These are phyloP conservation scores for Starmerella khaoyaiensis DNA, from an alignment of 805 yeast genomes.

Conservation along the genomic window DNA sequence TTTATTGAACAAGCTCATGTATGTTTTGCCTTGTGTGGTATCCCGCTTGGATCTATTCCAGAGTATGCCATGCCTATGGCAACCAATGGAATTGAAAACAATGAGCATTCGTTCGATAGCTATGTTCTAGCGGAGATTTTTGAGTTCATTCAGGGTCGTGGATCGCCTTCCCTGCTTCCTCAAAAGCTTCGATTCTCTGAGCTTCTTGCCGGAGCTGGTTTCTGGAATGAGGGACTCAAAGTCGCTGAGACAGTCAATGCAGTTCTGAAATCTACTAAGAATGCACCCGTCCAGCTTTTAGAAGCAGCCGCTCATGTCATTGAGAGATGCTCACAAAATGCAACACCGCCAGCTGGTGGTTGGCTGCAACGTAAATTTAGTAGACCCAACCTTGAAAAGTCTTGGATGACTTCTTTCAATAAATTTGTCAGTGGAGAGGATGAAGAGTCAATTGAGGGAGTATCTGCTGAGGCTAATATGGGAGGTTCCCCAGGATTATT, in stretches of 20 bases:
- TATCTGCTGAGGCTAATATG: not conserved
- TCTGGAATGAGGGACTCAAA: conserved; percentile 37
- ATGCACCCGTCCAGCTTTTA: conserved; percentile 28
- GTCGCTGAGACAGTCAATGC: conserved; percentile 24
- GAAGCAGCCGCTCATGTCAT: conserved; percentile 33
- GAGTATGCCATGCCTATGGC: conserved; percentile 21
- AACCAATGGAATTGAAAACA: conserved; percentile 15
- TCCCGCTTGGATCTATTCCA: conserved; percentile 23
- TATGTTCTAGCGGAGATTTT: conserved; percentile 54
- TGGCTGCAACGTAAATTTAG: conserved; percentile 54
- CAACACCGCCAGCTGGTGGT: conserved; percentile 30
- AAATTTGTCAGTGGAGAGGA: conserved; percentile 84
- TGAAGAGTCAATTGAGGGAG: conserved; percentile 12
- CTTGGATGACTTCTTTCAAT: conserved; percentile 75
- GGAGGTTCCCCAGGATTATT: not conserved
- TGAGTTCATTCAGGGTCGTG: conserved; percentile 37
- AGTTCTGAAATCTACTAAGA: conserved; percentile 9
- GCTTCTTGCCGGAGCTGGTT: conserved; percentile 55
- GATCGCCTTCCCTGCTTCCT: conserved; percentile 37
- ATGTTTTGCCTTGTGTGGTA: conserved; percentile 26
- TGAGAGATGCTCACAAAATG: conserved; percentile 22
- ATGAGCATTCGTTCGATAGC: conserved; percentile 28
- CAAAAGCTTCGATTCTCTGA: conserved; percentile 57
- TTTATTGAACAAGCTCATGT: conserved; percentile 32
- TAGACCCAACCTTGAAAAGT: conserved; percentile 51